phyloP scores from a whole-genome alignment of 2,329 filamentous ascomycete genomes.

The Fusarium kyushuense region DNA sequence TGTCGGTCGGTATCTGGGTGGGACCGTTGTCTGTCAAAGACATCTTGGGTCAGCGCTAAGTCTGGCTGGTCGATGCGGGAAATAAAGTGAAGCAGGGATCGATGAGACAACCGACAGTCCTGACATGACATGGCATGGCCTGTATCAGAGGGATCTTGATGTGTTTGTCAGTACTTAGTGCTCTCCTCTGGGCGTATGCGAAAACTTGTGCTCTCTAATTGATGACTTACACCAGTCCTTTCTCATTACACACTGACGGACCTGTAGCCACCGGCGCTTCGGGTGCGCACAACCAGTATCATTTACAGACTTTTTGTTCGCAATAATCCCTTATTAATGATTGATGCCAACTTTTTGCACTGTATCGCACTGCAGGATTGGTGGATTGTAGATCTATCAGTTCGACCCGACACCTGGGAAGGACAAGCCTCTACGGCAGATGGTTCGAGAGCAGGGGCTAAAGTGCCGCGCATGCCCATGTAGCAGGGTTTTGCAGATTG shows the following conservation, averaged over 20 bases:
- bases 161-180: not conserved
- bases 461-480: constrained; percentile 23
- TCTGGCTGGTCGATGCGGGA: constrained; percentile 35
- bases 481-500: constrained; percentile 34
- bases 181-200: not conserved
- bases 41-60: constrained; percentile 42
- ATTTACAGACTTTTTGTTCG: constrained; percentile 4
- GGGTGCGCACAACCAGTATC: not conserved
- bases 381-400: constrained; percentile 28
- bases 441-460: constrained; percentile 27
- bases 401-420: constrained; percentile 24
- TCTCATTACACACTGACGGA: not conserved
- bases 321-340: constrained; percentile 10
- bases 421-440: constrained; percentile 34
- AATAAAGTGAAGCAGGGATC: constrained; percentile 37
- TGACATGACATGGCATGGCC: constrained; percentile 4
- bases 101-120: constrained; percentile 12
- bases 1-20: constrained; percentile 32
- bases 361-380: constrained; percentile 16
- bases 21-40: constrained; percentile 46
- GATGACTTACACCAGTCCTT: not conserved
- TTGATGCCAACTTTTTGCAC: constrained; percentile 23
- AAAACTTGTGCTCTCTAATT: not conserved
- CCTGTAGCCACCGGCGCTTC: not conserved
- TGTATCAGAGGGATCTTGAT: not conserved